Evolutionary conservation across 2,329 filamentous ascomycete genomes (phyloP), one percentile per base, ranked within the genome.

Genomic region (Remersonia thermophila): DNA sequence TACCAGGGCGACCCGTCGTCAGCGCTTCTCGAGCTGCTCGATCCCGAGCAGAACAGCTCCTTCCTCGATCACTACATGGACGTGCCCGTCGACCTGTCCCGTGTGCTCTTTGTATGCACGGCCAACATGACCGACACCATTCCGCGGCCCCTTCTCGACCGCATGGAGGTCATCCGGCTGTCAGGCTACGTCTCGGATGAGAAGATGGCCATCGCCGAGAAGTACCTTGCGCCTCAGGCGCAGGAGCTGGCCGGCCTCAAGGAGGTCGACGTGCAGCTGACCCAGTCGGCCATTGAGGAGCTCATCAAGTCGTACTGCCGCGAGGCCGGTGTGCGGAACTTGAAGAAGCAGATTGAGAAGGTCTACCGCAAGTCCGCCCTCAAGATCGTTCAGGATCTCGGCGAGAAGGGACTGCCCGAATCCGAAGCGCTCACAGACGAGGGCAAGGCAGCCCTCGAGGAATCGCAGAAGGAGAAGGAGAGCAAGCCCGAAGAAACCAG

Each of bases 331-430:
- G 93, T 98, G 7, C 80, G 91, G 47, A 98, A 98, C 55, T 65
- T 98, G 42, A 98, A 98, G 73, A 96, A 98, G 67, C 89, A 96
- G 58, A 98, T 98, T 43, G 91, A 98, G 59, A 98, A 98, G 66
- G 85, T 98, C 3, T 98, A 95, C 62, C 79, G 91, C 40, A 98
- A 98, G 61, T 86, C 89, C 11, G 93, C 91, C 0, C 69, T 98
- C 43, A 96, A 95, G 63, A 98, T 98, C 47, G 89, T 98, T 10
- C 82, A 89, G 55, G 87, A 96, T 44, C 70, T 96, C 11, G 89
- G 89, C 33, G 87, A 95, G 53, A 80, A 85, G 5, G 83, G 70
- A 1, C 61, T 94, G 2, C 72, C 82, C 3, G 87, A 95, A 55
- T 77, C 82, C 15, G 76, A 84, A 44, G 86, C 83, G 4, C 61